Evolutionary conservation across 2,329 filamentous ascomycete species (phyloP), one percentile per base, ranked within the genome.

Genomic region (Aspergillus vadensis): DNA sequence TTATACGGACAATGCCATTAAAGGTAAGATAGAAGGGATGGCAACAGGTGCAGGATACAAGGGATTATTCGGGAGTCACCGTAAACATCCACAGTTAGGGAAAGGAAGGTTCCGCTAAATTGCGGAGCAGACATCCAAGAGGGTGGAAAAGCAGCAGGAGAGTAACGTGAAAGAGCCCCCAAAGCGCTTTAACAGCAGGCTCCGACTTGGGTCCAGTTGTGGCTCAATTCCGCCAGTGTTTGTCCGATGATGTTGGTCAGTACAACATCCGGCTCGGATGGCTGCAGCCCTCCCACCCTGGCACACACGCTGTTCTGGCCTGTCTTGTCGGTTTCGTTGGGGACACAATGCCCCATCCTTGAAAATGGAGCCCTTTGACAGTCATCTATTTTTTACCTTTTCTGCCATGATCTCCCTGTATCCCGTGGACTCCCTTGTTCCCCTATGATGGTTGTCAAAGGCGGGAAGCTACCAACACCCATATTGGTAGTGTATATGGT

Each of bases 231-330:
- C 51, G 60, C 56, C 57, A 62, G 63, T 68, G 65, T 68, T 68
- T 68, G 66, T 65, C 60, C 48, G 55, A 66, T 63, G 54, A 59
- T 60, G 59, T 63, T 68, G 61, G 60, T 44, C 62, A 65, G 67
- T 67, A 67, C 67, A 63, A 68, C 67, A 55, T 63, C 57, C 9
- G 52, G 55, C 47, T 54, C 67, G 68, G 68, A 64, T 65, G 64
- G 58, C 67, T 69, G 68, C 68, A 70, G 64, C 59, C 47, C 52
- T 57, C 41, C 53, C 32, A 53, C 58, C 59, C 60, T 62, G 53
- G 38, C 58, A 52, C 59, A 55, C 17, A 53, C 52, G 51, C 55
- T 36, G 50, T 55, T 23, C 56, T 57, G 60, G 51, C 55, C 52
- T 56, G 44, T 59, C 55, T 52, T 50, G 30, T 30, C 36, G 43